Conservation (phyloP, 2,329 filamentous ascomycete genomes). For the Ophiocordyceps camponoti-leonardi region DNA sequence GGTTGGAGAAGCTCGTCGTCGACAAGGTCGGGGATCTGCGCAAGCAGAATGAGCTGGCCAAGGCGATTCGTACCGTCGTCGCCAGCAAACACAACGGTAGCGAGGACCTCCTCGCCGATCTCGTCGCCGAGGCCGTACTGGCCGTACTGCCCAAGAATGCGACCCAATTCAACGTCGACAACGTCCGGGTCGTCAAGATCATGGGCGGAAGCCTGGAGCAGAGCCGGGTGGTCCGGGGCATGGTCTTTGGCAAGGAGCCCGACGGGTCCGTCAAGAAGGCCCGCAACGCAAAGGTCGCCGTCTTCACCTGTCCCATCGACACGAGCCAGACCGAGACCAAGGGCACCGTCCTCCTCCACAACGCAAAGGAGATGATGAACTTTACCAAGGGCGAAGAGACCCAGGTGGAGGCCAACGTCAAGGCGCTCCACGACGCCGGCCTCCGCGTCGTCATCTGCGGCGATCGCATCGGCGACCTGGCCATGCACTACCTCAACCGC, state of each 20-base stretch:
- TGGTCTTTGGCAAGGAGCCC: slow-evolving; percentile 97
- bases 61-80: slow-evolving; percentile 88
- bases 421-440: slow-evolving; percentile 89
- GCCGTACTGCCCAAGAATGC: slow-evolving; percentile 93
- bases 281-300: slow-evolving; percentile 82
- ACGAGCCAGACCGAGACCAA: slow-evolving; percentile 96
- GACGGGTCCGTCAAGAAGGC: slow-evolving; percentile 85
- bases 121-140: slow-evolving; percentile 74
- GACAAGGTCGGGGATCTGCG: slow-evolving; percentile 80
- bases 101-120: slow-evolving; percentile 70
- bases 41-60: slow-evolving; percentile 69
- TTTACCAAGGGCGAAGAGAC: slow-evolving; percentile 94
- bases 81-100: slow-evolving; percentile 92
- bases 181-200: slow-evolving; percentile 97
- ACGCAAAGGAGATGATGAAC: slow-evolving; percentile 95
- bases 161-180: slow-evolving; percentile 94
- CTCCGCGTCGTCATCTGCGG: slow-evolving; percentile 84
- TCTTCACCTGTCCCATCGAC: slow-evolving; percentile 93
- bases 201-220: slow-evolving; percentile 95
- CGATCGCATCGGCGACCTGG: slow-evolving; percentile 85
- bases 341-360: slow-evolving; percentile 91
- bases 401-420: slow-evolving; percentile 80
- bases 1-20: slow-evolving; percentile 73
- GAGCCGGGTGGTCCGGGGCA: slow-evolving; percentile 87
- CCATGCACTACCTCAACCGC: slow-evolving; percentile 94